Percentiles rank a stretch among this genome's conserved stretches.
Evolutionary conservation across 495 filamentous ascomycete genomes (phyloP).

Genomic region (Lepidopterella palustris): DNA sequence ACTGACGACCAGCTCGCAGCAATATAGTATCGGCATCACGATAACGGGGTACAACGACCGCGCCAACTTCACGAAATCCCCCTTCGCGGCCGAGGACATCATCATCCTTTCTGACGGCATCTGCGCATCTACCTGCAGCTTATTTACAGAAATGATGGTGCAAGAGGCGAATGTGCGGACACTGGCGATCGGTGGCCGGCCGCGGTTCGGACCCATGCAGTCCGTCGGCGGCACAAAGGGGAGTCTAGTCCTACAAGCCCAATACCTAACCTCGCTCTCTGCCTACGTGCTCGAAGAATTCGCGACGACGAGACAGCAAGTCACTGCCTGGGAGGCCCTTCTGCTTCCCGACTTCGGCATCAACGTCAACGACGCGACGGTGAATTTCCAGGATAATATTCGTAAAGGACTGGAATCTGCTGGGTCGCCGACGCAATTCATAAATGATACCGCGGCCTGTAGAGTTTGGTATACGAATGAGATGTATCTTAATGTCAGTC

Average conservation of each 20-base stretch:
- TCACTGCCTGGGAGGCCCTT: constrained; percentile 8
- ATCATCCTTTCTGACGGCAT: constrained; percentile 42
- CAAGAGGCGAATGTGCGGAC: constrained; percentile 43
- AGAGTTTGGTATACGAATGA: constrained; percentile 18
- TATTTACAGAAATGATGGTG: constrained; percentile 50
- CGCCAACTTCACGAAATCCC: constrained; percentile 15
- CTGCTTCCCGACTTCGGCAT: constrained; percentile 18
- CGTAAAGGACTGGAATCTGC: constrained; percentile 16
- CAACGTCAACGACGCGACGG: constrained; percentile 8
- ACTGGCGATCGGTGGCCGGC: constrained; percentile 46
- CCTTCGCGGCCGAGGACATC: constrained; percentile 26
- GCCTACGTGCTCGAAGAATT: constrained; percentile 12
- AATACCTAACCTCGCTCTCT: constrained; percentile 15
- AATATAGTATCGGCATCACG: constrained; percentile 18
- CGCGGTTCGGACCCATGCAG: constrained; percentile 35
- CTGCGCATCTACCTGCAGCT: constrained; percentile 47
- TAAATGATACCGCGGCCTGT: constrained; percentile 26
- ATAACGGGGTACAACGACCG: constrained; percentile 21
- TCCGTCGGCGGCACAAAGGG: constrained; percentile 31
- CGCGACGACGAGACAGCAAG: constrained; percentile 6
- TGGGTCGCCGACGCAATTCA: constrained; percentile 24
- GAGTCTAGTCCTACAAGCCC: constrained; percentile 17
- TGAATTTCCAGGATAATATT: constrained; percentile 30
- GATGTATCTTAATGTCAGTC: constrained; percentile 17
- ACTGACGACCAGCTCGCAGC: constrained; percentile 9